Conservation (phyloP, 805 yeast species). For the Teunomyces pallodes region DNA sequence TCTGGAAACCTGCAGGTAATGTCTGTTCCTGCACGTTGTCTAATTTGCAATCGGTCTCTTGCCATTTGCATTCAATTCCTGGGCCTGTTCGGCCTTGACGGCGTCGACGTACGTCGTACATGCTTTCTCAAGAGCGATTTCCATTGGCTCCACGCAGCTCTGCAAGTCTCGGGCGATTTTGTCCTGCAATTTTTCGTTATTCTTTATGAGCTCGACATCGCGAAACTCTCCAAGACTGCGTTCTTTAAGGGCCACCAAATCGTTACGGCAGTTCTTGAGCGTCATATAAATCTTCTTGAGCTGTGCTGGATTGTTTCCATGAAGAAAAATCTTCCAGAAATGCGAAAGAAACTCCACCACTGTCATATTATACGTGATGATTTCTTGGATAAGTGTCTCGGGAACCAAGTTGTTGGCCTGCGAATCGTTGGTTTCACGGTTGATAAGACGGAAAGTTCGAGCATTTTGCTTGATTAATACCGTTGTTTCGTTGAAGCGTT, state of each 20-base stretch:
- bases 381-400: slow-evolving; percentile 26
- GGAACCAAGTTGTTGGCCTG: slow-evolving; percentile 33
- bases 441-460: slow-evolving; percentile 46
- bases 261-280: slow-evolving; percentile 33
- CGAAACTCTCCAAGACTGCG: slow-evolving; percentile 14
- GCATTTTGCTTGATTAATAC: slow-evolving; percentile 51
- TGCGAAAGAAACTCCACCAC: slow-evolving; percentile 43
- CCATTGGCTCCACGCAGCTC: slow-evolving; percentile 31
- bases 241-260: slow-evolving; percentile 26
- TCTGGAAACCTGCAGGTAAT: not conserved
- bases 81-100: slow-evolving; percentile 12
- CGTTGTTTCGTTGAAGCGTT: slow-evolving; percentile 44
- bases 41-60: slow-evolving; percentile 17
- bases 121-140: slow-evolving; percentile 33
- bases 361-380: slow-evolving; percentile 37
- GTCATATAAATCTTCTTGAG: slow-evolving; percentile 37
- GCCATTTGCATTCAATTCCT: slow-evolving; percentile 31
- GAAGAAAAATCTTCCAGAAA: slow-evolving; percentile 39
- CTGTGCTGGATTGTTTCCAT: slow-evolving; percentile 36
- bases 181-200: slow-evolving; percentile 31
- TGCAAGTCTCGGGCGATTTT: slow-evolving; percentile 32
- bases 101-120: slow-evolving; percentile 34
- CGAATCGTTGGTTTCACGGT: slow-evolving; percentile 13
- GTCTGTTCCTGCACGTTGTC: not conserved
- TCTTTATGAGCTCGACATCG: slow-evolving; percentile 15